These are phyloP conservation scores for Bipolaris victoriae DNA, from an alignment of 2,329 filamentous ascomycete genomes.

Conservation along the genomic window DNA sequence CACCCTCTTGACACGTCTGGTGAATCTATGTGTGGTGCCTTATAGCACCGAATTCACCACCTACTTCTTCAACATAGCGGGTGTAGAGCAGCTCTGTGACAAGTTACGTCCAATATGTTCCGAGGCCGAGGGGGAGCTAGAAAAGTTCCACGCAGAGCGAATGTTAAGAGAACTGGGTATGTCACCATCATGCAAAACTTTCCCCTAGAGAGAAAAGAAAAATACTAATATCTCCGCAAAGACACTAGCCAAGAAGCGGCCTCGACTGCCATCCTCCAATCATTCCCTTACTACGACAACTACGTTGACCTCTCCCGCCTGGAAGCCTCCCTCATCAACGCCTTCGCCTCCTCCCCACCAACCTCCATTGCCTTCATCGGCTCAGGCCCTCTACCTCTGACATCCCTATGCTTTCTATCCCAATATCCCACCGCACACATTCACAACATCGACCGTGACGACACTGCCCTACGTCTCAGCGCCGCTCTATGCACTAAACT, in stretches of 20 bases:
- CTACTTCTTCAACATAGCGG: slow-evolving; percentile 41
- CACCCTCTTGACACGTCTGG: slow-evolving; percentile 46
- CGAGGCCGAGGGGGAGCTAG: slow-evolving; percentile 54
- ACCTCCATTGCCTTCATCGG: slow-evolving; percentile 57
- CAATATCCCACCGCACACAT: slow-evolving; percentile 42
- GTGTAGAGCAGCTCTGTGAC: slow-evolving; percentile 44
- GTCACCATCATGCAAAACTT: neutral
- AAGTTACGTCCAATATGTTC: slow-evolving; percentile 53
- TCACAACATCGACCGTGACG: slow-evolving; percentile 54
- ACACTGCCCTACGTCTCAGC: slow-evolving; percentile 46
- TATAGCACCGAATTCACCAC: slow-evolving; percentile 27
- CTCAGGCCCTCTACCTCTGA: slow-evolving; percentile 58
- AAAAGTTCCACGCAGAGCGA: slow-evolving; percentile 52
- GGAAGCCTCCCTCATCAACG: slow-evolving; percentile 53
- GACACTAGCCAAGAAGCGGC: neutral
- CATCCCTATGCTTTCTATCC: slow-evolving; percentile 54
- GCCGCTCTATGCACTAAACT: slow-evolving; percentile 40
- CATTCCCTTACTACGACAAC: slow-evolving; percentile 59
- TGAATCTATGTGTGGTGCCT: slow-evolving; percentile 44
- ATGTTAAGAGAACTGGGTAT: slow-evolving; percentile 31
- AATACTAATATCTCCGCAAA: neutral
- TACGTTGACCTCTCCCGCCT: slow-evolving; percentile 57
- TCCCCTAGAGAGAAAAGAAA: neutral
- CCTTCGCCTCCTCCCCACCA: slow-evolving; percentile 41
- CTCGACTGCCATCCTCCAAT: neutral